Evolutionary conservation across 192 early-diverging fungal species (phyloP), one percentile per base, ranked within the genome.

Genomic region (Gonapodya prolifera): DNA sequence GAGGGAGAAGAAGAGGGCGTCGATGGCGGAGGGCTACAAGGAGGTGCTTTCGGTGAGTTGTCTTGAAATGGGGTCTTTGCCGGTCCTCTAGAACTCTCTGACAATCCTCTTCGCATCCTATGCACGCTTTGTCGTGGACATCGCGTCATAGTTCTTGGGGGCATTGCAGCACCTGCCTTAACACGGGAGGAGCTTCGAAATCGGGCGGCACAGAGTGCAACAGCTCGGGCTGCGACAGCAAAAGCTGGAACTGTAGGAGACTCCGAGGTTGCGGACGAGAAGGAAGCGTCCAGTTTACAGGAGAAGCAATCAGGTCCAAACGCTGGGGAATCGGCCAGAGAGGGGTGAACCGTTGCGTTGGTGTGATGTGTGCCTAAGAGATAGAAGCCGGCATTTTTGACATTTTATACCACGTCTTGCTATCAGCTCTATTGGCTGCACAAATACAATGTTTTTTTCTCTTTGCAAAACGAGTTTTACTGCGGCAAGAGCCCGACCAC

Each of bases 11-110:
- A 83, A 13, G 81, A 80, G 17, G 80, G 75, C 1, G 82, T 79
- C 0, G 79, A 80, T 75, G 75, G 13, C 2, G 70, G 75, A 34
- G 69, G 78, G 0, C 90, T 84, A 82, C 80, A 84, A 70, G 86
- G 87, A 1, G 92, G 92, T 0, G 77, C 87, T 0, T 92, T 86
- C 85, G 76, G 45, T 61, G 23, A 61, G 45, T 61, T 61, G 23
- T 61, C 23, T 23, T 61, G 45, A 23, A 61, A n/a, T n/a, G n/a
- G n/a, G n/a, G n/a, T n/a, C n/a, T n/a, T n/a, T n/a, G n/a, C n/a
- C n/a, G n/a, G n/a, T n/a, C n/a, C n/a, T n/a, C n/a, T 61, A 61
- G 45, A 23, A 61, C 23, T 61, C 8, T 23, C 45, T 23, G 45
- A 61, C 8, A 61, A 61, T 23, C 45, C 45, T 23, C 8, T 61